Percentiles rank a stretch among this genome's conserved stretches.
These are phyloP conservation scores for Rhynchospora breviuscula DNA, from an alignment of 176 grass and related monocot species.

Conservation along the genomic window DNA sequence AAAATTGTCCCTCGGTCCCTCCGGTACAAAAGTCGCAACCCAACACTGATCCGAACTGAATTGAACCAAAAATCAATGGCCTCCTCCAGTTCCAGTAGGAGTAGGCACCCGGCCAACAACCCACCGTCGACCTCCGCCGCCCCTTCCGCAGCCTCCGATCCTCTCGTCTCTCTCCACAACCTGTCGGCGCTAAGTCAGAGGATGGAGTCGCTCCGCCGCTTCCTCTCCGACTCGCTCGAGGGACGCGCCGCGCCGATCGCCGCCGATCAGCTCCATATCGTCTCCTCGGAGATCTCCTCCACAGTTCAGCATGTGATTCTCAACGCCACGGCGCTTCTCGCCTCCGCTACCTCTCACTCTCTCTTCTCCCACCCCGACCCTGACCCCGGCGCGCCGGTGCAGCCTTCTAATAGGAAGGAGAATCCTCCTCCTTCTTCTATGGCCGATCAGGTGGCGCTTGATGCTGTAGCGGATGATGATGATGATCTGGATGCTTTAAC, in stretches of 20 bases:
- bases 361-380: not conserved
- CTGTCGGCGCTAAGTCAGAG: slow-evolving; percentile 4
- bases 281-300: slow-evolving; percentile 77
- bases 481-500: slow-evolving; percentile 18
- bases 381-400: not conserved
- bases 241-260: slow-evolving; percentile 15
- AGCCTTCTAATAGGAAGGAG: slow-evolving; percentile 25
- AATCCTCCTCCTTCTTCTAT: slow-evolving; percentile 9
- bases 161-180: slow-evolving; percentile 6
- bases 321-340: slow-evolving; percentile 73
- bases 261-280: slow-evolving; percentile 25
- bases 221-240: slow-evolving; percentile 23
- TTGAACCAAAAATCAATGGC: not conserved
- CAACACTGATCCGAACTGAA: not conserved
- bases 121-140: not conserved
- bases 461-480: not conserved
- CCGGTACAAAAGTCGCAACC: not conserved
- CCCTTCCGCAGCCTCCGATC: slow-evolving; percentile 5
- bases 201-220: slow-evolving; percentile 21
- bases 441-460: not conserved
- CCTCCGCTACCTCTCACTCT: slow-evolving; percentile 35
- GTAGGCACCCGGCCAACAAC: not conserved
- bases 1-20: not conserved
- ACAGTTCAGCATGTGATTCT: slow-evolving; percentile 67
- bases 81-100: not conserved